These are phyloP conservation scores for Penicillium simplicissimum DNA, from an alignment of 495 filamentous ascomycete species.

Conservation along the genomic window DNA sequence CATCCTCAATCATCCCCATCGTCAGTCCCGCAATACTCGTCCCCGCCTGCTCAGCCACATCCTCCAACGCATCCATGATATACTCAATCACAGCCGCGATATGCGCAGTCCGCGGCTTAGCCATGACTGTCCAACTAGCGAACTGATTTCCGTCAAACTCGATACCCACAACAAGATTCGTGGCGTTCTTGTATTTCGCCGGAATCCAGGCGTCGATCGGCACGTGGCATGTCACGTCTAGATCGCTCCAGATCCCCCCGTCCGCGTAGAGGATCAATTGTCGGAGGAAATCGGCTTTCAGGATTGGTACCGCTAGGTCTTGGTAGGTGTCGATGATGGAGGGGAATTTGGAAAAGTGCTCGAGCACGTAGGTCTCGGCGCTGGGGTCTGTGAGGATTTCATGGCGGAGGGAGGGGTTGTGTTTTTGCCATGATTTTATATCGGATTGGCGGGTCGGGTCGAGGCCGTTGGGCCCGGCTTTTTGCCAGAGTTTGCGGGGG, in stretches of 20 bases:
- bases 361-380: conserved; percentile 33
- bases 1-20: conserved; percentile 19
- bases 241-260: conserved; percentile 49
- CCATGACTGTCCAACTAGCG: conserved; percentile 42
- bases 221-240: conserved; percentile 37
- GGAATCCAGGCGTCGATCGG: conserved; percentile 45
- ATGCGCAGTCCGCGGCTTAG: conserved; percentile 28
- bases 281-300: conserved; percentile 44
- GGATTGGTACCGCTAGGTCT: conserved; percentile 33
- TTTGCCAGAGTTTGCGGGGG: conserved; percentile 38
- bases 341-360: conserved; percentile 27
- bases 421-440: conserved; percentile 27
- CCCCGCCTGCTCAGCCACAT: conserved; percentile 2
- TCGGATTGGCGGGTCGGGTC: conserved; percentile 10
- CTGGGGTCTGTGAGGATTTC: conserved; percentile 39
- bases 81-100: conserved; percentile 23
- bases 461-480: conserved; percentile 25
- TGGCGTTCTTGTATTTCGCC: conserved; percentile 17
- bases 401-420: conserved; percentile 35
- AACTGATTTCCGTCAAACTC: conserved; percentile 45
- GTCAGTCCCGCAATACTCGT: conserved; percentile 8
- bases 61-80: conserved; percentile 17
- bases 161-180: conserved; percentile 42
- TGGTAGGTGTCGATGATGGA: conserved; percentile 28
- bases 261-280: conserved; percentile 41